phyloP scores from a whole-genome alignment of 371 early-diverging fungal species.

The Dichotomocladium elegans region DNA sequence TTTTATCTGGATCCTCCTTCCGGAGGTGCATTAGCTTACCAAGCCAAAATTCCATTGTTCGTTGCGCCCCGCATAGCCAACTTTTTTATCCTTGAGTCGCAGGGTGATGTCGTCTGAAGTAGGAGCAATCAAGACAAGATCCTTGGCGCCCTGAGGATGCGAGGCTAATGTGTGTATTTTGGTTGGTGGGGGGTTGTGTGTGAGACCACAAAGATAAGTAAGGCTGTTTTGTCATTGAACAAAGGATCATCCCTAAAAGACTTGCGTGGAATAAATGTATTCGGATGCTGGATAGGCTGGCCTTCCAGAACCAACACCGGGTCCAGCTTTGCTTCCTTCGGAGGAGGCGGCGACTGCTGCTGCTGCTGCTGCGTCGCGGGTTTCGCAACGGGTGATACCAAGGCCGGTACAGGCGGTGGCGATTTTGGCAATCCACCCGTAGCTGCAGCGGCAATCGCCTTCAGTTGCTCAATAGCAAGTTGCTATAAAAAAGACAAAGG shows the following conservation, averaged over 20 bases:
- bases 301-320: neutral
- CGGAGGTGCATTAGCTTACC: too few species aligned
- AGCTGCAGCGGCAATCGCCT: too few species aligned
- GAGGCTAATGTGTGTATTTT: neutral
- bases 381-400: too few species aligned
- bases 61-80: constrained; percentile 16
- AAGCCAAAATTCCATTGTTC: constrained; percentile 31
- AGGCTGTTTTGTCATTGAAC: too few species aligned
- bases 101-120: constrained; percentile 27
- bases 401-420: neutral
- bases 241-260: neutral
- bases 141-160: constrained; percentile 4
- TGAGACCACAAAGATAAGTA: too few species aligned
- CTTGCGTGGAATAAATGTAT: constrained; percentile 12
- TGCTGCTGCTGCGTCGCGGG: too few species aligned
- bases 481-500: too few species aligned
- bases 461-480: too few species aligned
- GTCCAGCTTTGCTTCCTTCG: constrained; percentile 11
- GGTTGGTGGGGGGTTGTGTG: neutral
- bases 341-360: constrained; percentile 12
- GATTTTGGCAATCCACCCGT: too few species aligned
- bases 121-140: constrained; percentile 32
- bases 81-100: constrained; percentile 11
- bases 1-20: too few species aligned
- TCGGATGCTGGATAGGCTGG: constrained; percentile 7